Evolutionary conservation across 768 basidiomycete species (phyloP), one percentile per base, ranked within the genome.

Genomic region (Auricularia sp.): DNA sequence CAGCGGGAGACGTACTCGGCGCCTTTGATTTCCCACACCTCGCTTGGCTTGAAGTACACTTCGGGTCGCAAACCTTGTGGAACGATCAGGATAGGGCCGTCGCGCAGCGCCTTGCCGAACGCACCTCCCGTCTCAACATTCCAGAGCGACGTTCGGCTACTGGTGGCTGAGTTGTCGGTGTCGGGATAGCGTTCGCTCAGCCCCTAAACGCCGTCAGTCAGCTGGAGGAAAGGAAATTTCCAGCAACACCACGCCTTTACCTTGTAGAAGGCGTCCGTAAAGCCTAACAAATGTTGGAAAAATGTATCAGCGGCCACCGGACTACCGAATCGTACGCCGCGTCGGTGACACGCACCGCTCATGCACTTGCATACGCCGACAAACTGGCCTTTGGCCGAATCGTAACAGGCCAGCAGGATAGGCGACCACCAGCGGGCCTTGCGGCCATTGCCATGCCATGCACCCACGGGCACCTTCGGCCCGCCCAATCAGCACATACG

Each of bases 371-470:
- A 93, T 18, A 94, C 81, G 2, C 89, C 93, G 54, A 91, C 85
- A 63, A 86, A 75, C 64, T 76, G 81, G 35, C 84, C 88, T 8
- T 76, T 77, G 64, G 80, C 77, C 23, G 83, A 75, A 70, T 93
- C 86, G 81, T 88, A 87, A 47, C 88, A 75, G 14, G 86, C 92
- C 56, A 95, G 79, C 4, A 97, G 78, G 68, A 96, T 84, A 1
- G 93, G 93, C 67, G 87, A 90, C 90, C 91, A 97, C 94, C 93
- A 96, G 59, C 84, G 81, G 16, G 86, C 87, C 76, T 96, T 97
- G 42, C 93, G 77, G 36, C 94, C 94, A 71, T 87, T 89, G 59
- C 93, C 93, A 76, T 93, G 85, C 90, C 91, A 95, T 54, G 91
- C 93, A 7, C 78, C 78, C 62, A 81, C 76, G 0, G 79, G 78